phyloP scores from a whole-genome alignment of 2,329 filamentous ascomycete species.

The Cladophialophora chaetospira region DNA sequence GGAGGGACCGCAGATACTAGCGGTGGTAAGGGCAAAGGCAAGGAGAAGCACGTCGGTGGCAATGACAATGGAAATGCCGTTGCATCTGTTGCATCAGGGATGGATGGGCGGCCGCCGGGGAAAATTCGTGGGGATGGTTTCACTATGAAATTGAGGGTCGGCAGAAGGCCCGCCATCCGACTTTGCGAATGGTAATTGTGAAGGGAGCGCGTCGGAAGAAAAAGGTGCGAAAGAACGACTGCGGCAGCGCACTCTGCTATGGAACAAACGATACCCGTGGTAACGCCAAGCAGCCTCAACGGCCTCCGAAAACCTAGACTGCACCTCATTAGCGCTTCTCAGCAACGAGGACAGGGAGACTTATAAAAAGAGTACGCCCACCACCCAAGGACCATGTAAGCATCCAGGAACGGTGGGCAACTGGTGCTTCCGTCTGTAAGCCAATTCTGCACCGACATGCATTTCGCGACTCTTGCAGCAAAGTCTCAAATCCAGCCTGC shows the following conservation, averaged over 20 bases:
- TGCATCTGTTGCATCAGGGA: not conserved
- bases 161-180: not conserved
- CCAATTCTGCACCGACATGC: conserved; percentile 7
- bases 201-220: not conserved
- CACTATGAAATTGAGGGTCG: not conserved
- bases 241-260: not conserved
- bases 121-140: not conserved
- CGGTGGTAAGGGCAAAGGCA: not conserved
- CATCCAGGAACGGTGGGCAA: conserved; percentile 24
- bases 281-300: not conserved
- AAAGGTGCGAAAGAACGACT: too few relatives aligned
- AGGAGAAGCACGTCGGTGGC: too few relatives aligned
- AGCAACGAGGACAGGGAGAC: conserved; percentile 16
- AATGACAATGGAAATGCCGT: too few relatives aligned
- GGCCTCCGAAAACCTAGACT: not conserved
- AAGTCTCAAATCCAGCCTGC: conserved; percentile 12
- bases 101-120: not conserved
- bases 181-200: not conserved
- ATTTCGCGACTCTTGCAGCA: conserved; percentile 6
- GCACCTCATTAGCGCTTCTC: conserved; percentile 22
- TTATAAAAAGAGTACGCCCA: conserved; percentile 33
- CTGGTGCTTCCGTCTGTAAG: not conserved
- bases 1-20: not conserved
- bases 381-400: conserved; percentile 26
- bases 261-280: not conserved